phyloP scores from a whole-genome alignment of 2,329 filamentous ascomycete species.

The Calonectria pauciramosa region DNA sequence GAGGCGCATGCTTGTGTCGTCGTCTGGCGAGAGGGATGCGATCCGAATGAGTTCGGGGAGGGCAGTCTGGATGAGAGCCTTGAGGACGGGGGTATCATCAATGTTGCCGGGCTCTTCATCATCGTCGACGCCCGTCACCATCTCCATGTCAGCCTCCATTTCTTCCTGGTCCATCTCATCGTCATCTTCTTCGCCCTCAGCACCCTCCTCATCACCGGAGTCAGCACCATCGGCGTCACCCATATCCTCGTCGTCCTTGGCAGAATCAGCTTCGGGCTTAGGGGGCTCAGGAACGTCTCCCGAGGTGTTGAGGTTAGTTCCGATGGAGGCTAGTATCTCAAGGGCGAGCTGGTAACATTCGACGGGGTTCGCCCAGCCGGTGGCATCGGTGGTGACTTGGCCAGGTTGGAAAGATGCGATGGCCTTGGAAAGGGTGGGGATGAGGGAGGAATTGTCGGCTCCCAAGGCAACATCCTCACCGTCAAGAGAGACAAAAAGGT shows the following conservation, averaged over 20 bases:
- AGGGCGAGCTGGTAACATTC: slow-evolving; percentile 69
- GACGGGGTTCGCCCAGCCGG: slow-evolving; percentile 55
- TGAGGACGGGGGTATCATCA: slow-evolving; percentile 68
- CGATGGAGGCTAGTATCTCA: slow-evolving; percentile 75
- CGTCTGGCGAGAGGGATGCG: slow-evolving; percentile 55
- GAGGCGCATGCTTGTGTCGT: slow-evolving; percentile 59
- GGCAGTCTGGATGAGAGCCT: slow-evolving; percentile 53
- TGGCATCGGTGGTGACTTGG: slow-evolving; percentile 46
- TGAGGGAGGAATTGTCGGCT: slow-evolving; percentile 51
- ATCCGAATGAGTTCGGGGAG: slow-evolving; percentile 63
- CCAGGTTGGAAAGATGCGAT: slow-evolving; percentile 46
- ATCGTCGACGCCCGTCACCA: slow-evolving; percentile 67
- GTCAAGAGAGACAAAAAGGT: slow-evolving; percentile 65
- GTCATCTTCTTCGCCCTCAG: slow-evolving; percentile 59
- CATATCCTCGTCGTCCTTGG: slow-evolving; percentile 56
- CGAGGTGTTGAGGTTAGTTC: slow-evolving; percentile 68
- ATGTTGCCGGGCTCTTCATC: slow-evolving; percentile 56
- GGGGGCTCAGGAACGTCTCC: slow-evolving; percentile 51
- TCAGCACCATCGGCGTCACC: slow-evolving; percentile 54
- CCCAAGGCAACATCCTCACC: slow-evolving; percentile 44
- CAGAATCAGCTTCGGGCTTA: slow-evolving; percentile 51
- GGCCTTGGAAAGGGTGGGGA: slow-evolving; percentile 54
- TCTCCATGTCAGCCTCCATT: slow-evolving; percentile 75
- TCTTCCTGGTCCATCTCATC: slow-evolving; percentile 71
- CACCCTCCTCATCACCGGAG: slow-evolving; percentile 52